A percentile compares a stretch with the other conserved stretches of the same genome.
phyloP scores from a whole-genome alignment of 306 rosid genomes.

The Gastrolobium villosum region DNA sequence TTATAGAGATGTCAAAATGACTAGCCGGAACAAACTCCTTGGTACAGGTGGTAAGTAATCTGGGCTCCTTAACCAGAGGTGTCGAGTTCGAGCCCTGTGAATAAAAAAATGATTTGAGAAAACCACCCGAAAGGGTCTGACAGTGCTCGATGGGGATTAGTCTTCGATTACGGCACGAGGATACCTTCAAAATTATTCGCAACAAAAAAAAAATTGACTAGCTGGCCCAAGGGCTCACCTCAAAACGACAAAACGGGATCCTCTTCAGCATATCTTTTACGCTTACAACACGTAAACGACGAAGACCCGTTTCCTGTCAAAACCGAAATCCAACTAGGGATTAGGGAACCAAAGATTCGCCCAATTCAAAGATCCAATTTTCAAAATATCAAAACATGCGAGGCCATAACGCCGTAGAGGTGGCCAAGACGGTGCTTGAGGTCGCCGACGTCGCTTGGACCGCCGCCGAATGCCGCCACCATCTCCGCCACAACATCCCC shows the following conservation, averaged over 20 bases:
- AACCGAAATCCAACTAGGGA: slow-evolving; percentile 12
- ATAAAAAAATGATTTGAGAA: no score
- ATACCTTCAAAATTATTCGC: no score
- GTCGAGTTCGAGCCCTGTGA: no score
- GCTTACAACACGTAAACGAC: slow-evolving; percentile 18
- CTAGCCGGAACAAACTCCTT: no score
- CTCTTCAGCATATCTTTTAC: not conserved
- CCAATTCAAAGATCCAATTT: slow-evolving; percentile 1
- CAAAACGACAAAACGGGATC: slow-evolving; percentile 10
- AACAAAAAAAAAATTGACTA: no score
- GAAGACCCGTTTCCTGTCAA: not conserved
- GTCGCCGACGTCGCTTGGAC: slow-evolving; percentile 95
- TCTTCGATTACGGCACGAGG: no score
- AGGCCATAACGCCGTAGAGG: slow-evolving; percentile 68
- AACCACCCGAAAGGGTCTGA: no score
- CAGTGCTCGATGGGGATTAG: no score
- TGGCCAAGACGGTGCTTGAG: slow-evolving; percentile 93
- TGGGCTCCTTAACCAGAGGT: no score
- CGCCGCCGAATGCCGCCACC: slow-evolving; percentile 77
- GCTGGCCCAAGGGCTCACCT: no score
- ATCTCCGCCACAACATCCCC: slow-evolving; percentile 52
- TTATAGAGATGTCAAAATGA: no score
- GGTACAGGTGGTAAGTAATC: no score
- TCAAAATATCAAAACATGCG: slow-evolving; percentile 53
- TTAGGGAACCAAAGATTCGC: not conserved